Evolutionary conservation across 192 early-diverging fungal species (phyloP), one percentile per base, ranked within the genome.

Genomic region (Coemansia sp.): DNA sequence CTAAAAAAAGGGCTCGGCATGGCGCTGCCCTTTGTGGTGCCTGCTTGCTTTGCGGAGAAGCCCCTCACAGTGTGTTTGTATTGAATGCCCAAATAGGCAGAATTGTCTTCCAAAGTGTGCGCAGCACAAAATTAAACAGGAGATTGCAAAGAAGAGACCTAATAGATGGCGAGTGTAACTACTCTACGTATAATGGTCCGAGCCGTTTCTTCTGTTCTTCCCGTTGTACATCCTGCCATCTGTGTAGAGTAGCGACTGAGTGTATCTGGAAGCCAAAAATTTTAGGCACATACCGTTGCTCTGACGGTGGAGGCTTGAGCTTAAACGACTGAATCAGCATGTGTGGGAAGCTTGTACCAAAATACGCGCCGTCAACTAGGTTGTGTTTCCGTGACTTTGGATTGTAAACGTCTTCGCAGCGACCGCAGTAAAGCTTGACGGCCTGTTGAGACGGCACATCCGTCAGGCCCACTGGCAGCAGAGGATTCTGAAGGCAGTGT

Each of bases 241-340:
- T 82, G 65, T 96, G 93, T 65, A 93, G 91, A 62, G 90, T 86
- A 21, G 95, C 93, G 25, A 87, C 87, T 21, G 84, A 81, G 76
- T 99, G 93, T 38, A 99, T 77, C 62, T 90, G 92, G 84, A 99
- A 99, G 7, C 97, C 97, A 87, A 99, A 99, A 50, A 99, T 97
- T 48, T 86, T 87, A n/a, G 97, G 97, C 41, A 94, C 86, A 53
- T 81, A 81, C 49, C 93, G 88, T 58, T 94, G 93, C 22, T 82
- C 83, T 21, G 82, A 80, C 65, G 92, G 91, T 4, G 84, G 77
- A 8, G 94, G 95, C 56, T 91, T 73, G 31, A 94, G 82, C 32
- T 93, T 90, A 69, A 95, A 94, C 38, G 90, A 88, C 82, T 96
- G 94, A 67, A 99, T 86, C 34, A 99, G 76, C 86, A 98, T 92